Evolutionary conservation across 2,329 filamentous ascomycete species (phyloP).

Genomic region (Aspergillus sergii): DNA sequence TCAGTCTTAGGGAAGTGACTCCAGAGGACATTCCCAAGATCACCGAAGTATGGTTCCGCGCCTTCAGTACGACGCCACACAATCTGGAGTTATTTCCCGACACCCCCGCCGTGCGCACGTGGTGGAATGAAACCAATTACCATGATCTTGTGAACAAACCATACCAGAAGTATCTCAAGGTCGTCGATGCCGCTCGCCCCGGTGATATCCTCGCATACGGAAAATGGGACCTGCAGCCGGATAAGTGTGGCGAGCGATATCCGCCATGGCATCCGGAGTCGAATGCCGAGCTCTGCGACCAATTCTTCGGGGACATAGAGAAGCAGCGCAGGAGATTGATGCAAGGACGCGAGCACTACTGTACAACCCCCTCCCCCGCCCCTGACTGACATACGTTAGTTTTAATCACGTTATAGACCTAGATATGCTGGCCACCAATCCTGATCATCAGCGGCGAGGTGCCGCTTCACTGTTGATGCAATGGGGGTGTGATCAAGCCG

Average conservation of each 20-base stretch:
- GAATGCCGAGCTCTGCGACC: not conserved
- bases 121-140: not conserved
- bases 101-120: not conserved
- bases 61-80: not conserved
- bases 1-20: not conserved
- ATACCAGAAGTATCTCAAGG: not conserved
- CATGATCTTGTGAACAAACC: not conserved
- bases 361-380: not conserved
- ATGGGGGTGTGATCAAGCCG: slow-evolving; percentile 22
- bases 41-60: not conserved
- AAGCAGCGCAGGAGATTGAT: not conserved
- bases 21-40: not conserved
- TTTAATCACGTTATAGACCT: not conserved
- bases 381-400: not conserved
- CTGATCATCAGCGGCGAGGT: slow-evolving; percentile 19
- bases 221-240: not conserved
- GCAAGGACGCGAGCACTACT: not conserved
- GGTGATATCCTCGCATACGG: not conserved
- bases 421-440: slow-evolving; percentile 23
- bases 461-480: slow-evolving; percentile 21
- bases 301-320: not conserved
- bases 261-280: slow-evolving; percentile 1
- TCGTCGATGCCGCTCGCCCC: not conserved
- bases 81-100: not conserved
- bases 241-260: not conserved